Evolutionary conservation across 768 basidiomycete species (phyloP).

Genomic region (Calocybe gangraenosa): DNA sequence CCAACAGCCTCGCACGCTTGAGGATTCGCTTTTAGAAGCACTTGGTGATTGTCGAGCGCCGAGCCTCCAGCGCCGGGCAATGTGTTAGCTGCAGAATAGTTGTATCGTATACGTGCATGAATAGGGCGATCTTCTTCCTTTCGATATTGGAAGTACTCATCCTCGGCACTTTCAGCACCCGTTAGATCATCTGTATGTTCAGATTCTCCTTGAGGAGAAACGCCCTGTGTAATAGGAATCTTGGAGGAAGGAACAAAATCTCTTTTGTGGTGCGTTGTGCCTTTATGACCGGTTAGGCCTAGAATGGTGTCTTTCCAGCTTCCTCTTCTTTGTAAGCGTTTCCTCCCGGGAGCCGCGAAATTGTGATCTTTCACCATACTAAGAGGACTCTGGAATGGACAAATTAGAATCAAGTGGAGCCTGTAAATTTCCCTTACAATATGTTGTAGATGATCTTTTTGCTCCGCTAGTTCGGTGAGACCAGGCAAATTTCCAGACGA

Average conservation of each 20-base stretch:
- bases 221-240: constrained; percentile 16
- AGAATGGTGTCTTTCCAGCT: constrained; percentile 62
- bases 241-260: constrained; percentile 24
- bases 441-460: constrained; percentile 88
- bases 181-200: constrained; percentile 36
- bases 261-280: constrained; percentile 20
- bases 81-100: constrained; percentile 31
- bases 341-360: constrained; percentile 28
- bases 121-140: constrained; percentile 75
- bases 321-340: constrained; percentile 47
- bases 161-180: constrained; percentile 51
- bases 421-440: constrained; percentile 33
- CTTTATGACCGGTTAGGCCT: constrained; percentile 38
- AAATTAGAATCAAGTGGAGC: neutral
- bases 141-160: constrained; percentile 41
- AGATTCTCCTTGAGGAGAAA: constrained; percentile 5
- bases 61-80: constrained; percentile 29
- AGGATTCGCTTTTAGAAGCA: constrained; percentile 45
- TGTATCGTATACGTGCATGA: constrained; percentile 65
- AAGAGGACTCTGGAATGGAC: constrained; percentile 59
- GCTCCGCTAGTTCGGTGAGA: constrained; percentile 62
- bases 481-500: constrained; percentile 79
- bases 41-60: constrained; percentile 45
- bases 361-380: constrained; percentile 82
- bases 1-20: constrained; percentile 35